Evolutionary conservation across 1,284 basidiomycete species (phyloP).

Genomic region (Schizophyllum commune): DNA sequence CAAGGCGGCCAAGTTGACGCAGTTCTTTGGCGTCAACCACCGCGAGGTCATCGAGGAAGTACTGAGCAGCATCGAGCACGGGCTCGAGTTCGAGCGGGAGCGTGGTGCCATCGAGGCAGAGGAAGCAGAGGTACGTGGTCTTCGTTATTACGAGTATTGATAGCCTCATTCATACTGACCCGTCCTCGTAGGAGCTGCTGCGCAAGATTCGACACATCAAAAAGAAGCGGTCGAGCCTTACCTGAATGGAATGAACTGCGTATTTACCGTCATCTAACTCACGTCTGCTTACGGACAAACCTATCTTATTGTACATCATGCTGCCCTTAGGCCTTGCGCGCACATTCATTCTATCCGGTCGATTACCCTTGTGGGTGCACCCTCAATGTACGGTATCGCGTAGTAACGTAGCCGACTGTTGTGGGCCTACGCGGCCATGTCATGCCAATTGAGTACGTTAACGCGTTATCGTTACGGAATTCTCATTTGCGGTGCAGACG

Average conservation of each 20-base stretch:
- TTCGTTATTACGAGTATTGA: slow-evolving; percentile 3
- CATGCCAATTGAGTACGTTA: no score
- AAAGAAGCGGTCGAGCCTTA: slow-evolving; percentile 37
- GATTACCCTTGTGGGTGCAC: slow-evolving; percentile 6
- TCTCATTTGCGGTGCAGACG: background rate
- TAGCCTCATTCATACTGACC: slow-evolving; percentile 5
- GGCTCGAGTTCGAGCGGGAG: slow-evolving; percentile 58
- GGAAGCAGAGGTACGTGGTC: slow-evolving; percentile 56
- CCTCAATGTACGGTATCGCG: no score
- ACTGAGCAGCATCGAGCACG: slow-evolving; percentile 69
- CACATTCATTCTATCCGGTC: slow-evolving; percentile 2
- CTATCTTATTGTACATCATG: no score
- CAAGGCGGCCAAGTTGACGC: slow-evolving; percentile 69
- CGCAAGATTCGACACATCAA: slow-evolving; percentile 52
- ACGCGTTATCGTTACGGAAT: no score
- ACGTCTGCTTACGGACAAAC: no score
- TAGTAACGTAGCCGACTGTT: no score
- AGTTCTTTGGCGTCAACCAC: slow-evolving; percentile 80
- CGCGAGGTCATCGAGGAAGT: slow-evolving; percentile 67
- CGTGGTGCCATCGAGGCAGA: slow-evolving; percentile 55
- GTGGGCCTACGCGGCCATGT: no score
- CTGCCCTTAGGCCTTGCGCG: no score
- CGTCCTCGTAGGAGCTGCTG: slow-evolving; percentile 46
- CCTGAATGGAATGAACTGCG: slow-evolving; percentile 14
- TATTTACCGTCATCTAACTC: no score